Evolutionary conservation across 148 eudicot genomes (phyloP).

Genomic region (Nepenthes gracilis): DNA sequence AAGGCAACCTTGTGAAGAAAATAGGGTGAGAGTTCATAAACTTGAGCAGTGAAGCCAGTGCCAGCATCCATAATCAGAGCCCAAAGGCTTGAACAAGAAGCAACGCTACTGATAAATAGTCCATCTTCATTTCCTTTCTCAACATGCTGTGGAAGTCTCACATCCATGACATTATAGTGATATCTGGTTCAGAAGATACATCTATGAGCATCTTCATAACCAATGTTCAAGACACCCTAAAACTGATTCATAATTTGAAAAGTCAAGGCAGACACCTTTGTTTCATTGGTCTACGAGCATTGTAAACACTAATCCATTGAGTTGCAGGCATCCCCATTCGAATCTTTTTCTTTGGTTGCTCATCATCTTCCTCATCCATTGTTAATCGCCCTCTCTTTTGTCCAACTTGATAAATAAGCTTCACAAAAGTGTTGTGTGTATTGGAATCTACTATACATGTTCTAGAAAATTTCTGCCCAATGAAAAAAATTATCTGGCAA

Average conservation of each 20-base stretch:
- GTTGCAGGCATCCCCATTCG: slow-evolving; percentile 13
- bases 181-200: background rate
- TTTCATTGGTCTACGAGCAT: slow-evolving; percentile 11
- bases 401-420: slow-evolving; percentile 10
- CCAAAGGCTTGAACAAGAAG: slow-evolving; percentile 7
- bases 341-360: slow-evolving; percentile 11
- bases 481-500: too few species aligned
- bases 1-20: slow-evolving; percentile 10
- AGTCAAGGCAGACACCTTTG: slow-evolving; percentile 2
- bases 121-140: slow-evolving; percentile 17
- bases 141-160: slow-evolving; percentile 7
- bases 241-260: background rate
- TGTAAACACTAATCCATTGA: slow-evolving; percentile 13
- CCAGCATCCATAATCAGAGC: slow-evolving; percentile 14
- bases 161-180: slow-evolving; percentile 10
- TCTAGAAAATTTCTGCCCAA: too few species aligned
- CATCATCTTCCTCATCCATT: slow-evolving; percentile 8
- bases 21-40: slow-evolving; percentile 9
- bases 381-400: slow-evolving; percentile 7
- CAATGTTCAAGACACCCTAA: background rate
- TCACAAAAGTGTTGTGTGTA: background rate
- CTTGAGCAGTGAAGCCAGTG: slow-evolving; percentile 12
- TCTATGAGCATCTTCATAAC: background rate
- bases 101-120: slow-evolving; percentile 8
- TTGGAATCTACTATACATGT: background rate